Evolutionary conservation across 1,139 yeast genomes (phyloP), one percentile per base, ranked within the genome.

Genomic region (Suhomyces guaymorum): DNA sequence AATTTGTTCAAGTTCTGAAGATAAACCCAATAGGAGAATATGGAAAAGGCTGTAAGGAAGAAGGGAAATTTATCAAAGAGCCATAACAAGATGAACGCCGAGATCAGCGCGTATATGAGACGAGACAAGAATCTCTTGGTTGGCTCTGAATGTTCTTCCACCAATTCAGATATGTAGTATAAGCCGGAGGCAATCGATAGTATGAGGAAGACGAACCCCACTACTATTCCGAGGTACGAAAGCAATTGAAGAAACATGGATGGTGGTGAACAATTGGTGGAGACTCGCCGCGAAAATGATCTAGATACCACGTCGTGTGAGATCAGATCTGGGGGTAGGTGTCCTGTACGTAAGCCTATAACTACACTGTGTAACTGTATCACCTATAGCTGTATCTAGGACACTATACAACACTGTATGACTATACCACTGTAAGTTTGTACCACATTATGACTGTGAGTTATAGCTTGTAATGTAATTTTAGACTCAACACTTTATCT

Each of bases 141-240:
- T 34, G 90, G 80, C 42, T 84, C 94, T 0, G 95, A 76, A 57
- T 92, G 94, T 54, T 90, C 97, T 55, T 92, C 99, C 11, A 92
- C 95, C 28, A 89, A 66, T 57, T 92, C 98, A 9, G 96, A 86
- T 24, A 92, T 69, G 52, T 88, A 89, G 65, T 90, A 92, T 25
- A 92, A 69, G 1, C 96, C 97, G 3, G 96, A 86, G 0, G 98
- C 95, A 44, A 71, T 67, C 24, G 75, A 63, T 30, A 70, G 54
- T 33, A 70, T 73, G 34, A 88, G 71, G 47, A 86, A 80, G 3
- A 83, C 51, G 50, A 90, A 87, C 5, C 97, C 97, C 2, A 79
- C 60, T 1, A 82, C 66, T 1, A 80, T 69, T 4, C 98, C 98
- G 6, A 78, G 59, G 43, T 80, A 75, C 3, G 97, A 70, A 24